phyloP scores from a whole-genome alignment of 1,284 basidiomycete species.

The Inonotus obliquus region DNA sequence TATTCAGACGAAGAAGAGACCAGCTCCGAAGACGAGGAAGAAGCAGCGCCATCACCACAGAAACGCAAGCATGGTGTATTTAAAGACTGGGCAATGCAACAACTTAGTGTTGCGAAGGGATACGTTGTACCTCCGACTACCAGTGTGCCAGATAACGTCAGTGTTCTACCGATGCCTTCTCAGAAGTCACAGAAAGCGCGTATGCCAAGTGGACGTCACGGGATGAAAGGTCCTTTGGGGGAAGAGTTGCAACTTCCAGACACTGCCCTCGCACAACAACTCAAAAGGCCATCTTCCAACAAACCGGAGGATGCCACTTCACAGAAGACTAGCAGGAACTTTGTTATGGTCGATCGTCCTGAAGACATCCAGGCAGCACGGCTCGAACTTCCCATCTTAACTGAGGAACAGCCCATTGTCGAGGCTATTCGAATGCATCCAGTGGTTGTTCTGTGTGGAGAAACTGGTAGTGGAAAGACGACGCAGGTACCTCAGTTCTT shows the following conservation, averaged over 20 bases:
- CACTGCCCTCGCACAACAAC: conserved; percentile 52
- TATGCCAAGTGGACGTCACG: conserved; percentile 25
- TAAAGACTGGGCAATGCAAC: conserved; percentile 83
- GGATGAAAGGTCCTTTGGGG: conserved; percentile 66
- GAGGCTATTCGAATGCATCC: conserved; percentile 86
- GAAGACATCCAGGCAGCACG: conserved; percentile 75
- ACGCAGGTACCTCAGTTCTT: conserved; percentile 95
- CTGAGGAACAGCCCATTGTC: conserved; percentile 94
- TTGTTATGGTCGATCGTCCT: conserved; percentile 65
- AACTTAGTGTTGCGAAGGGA: conserved; percentile 58
- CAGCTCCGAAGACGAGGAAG: conserved; percentile 18
- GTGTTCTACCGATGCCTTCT: conserved; percentile 18
- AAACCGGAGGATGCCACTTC: conserved; percentile 2
- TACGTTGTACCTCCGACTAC: conserved; percentile 34
- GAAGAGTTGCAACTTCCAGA: conserved; percentile 58
- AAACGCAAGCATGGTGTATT: conserved; percentile 54
- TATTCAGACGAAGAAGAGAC: conserved; percentile 24
- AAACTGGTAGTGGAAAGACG: conserved; percentile 97
- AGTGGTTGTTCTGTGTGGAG: conserved; percentile 71
- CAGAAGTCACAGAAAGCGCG: conserved; percentile 31
- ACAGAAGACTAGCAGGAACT: conserved; percentile 30
- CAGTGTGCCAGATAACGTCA: conserved; percentile 4
- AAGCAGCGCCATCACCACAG: neutral
- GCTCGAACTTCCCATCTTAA: conserved; percentile 82
- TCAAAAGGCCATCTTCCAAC: conserved; percentile 30